These are phyloP conservation scores for Daldinia decipiens DNA, from an alignment of 495 filamentous ascomycete species.

Conservation along the genomic window DNA sequence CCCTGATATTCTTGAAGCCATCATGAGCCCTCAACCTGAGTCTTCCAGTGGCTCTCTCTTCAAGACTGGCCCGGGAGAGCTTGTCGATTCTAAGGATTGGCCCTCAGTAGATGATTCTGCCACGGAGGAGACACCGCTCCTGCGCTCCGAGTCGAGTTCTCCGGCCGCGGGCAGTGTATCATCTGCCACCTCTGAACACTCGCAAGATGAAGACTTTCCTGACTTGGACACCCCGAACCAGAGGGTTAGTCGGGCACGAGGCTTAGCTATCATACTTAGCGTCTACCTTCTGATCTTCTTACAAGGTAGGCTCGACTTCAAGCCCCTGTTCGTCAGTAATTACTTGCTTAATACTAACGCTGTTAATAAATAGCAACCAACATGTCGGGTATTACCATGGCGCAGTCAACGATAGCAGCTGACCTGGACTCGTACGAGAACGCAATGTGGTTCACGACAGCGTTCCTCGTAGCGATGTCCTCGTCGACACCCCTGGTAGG, in stretches of 20 bases:
- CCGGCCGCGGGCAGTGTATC: constrained; percentile 17
- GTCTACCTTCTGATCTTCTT: constrained; percentile 60
- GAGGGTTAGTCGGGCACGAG: constrained; percentile 38
- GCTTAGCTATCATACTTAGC: constrained; percentile 52
- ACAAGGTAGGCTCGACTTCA: constrained; percentile 44
- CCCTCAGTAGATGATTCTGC: constrained; percentile 35
- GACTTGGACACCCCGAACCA: constrained; percentile 47
- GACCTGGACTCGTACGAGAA: constrained; percentile 77
- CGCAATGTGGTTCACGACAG: constrained; percentile 78
- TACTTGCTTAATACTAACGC: constrained; percentile 6
- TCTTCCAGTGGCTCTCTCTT: constrained; percentile 13
- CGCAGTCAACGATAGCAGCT: constrained; percentile 74
- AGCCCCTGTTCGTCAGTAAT: neutral
- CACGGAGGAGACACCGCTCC: constrained; percentile 53
- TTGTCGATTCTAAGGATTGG: constrained; percentile 4
- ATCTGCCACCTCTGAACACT: constrained; percentile 21
- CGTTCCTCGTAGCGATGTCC: constrained; percentile 77
- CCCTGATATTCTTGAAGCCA: constrained; percentile 5
- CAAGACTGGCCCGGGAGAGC: constrained; percentile 8
- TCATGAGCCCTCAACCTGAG: constrained; percentile 19
- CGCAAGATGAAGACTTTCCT: constrained; percentile 21
- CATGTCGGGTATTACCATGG: constrained; percentile 78
- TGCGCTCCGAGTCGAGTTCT: constrained; percentile 46
- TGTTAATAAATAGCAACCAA: constrained; percentile 63
- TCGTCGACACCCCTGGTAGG: constrained; percentile 72